Evolutionary conservation across 495 filamentous ascomycete genomes (phyloP).

Genomic region (Xeromyces bisporus): DNA sequence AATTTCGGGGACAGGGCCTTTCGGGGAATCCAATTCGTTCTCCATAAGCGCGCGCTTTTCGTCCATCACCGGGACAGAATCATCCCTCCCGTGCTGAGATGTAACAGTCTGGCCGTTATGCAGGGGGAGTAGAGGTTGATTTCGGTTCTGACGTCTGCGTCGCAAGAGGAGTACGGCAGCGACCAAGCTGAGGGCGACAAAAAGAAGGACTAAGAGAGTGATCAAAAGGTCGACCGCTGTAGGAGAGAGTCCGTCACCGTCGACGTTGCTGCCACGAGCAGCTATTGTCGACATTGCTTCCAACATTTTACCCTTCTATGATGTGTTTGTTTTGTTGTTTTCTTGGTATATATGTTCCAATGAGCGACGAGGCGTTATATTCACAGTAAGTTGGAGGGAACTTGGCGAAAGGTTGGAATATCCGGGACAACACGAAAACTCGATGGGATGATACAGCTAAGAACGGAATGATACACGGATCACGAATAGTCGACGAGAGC

Average conservation of each 20-base stretch:
- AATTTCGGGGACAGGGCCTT: constrained; percentile 86
- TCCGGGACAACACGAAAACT: too few relatives aligned
- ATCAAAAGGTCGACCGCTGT: constrained; percentile 61
- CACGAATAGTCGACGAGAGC: too few relatives aligned
- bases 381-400: too few relatives aligned
- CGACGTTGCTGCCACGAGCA: constrained; percentile 31
- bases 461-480: too few relatives aligned
- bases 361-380: too few relatives aligned
- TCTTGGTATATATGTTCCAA: neutral
- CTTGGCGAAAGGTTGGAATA: too few relatives aligned
- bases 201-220: constrained; percentile 57
- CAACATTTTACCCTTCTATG: constrained; percentile 17
- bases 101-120: constrained; percentile 44
- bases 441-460: too few relatives aligned
- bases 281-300: constrained; percentile 31
- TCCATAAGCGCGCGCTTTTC: constrained; percentile 57
- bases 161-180: constrained; percentile 54
- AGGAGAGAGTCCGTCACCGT: constrained; percentile 26
- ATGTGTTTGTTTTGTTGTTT: neutral
- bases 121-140: constrained; percentile 39
- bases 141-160: constrained; percentile 37
- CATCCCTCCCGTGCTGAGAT: constrained; percentile 34
- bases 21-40: constrained; percentile 55
- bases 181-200: constrained; percentile 48
- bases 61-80: constrained; percentile 56